phyloP scores from a whole-genome alignment of 192 early-diverging fungal species.

The Phycomyces blakesleeanus region DNA sequence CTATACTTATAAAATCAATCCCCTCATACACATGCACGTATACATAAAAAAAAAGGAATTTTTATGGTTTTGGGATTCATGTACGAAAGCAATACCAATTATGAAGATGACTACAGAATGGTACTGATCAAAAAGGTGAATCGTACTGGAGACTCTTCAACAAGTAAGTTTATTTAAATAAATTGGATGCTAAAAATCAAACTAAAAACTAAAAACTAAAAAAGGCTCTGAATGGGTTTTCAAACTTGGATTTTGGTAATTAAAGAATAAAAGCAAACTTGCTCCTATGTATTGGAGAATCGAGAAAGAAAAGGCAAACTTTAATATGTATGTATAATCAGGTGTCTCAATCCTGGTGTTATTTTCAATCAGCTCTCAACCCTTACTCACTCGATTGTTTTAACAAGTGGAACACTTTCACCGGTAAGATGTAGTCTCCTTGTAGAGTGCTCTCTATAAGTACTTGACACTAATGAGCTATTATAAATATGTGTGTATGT shows the following conservation, averaged over 20 bases:
- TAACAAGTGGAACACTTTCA: constrained; percentile 68
- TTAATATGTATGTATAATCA: not conserved
- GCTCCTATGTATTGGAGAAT: too few relatives aligned
- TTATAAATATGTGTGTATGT: too few relatives aligned
- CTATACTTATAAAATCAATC: too few relatives aligned
- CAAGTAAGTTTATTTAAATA: not conserved
- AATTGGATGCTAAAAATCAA: too few relatives aligned
- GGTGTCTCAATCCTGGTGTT: constrained; percentile 45
- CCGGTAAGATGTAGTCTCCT: constrained; percentile 49
- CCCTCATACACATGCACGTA: too few relatives aligned
- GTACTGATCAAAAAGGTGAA: constrained; percentile 27
- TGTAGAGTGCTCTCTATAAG: too few relatives aligned
- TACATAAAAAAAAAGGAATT: constrained; percentile 10
- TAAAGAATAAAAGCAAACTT: not conserved
- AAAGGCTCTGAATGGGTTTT: too few relatives aligned
- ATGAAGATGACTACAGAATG: constrained; percentile 29
- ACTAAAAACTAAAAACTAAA: too few relatives aligned
- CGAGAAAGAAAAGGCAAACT: not conserved
- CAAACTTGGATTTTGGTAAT: constrained; percentile 23
- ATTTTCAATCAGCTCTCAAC: constrained; percentile 40
- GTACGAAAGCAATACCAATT: constrained; percentile 13
- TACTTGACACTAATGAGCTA: too few relatives aligned
- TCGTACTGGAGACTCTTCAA: not conserved
- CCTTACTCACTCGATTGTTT: constrained; percentile 45
- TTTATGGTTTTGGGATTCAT: constrained; percentile 30